Conservation (phyloP, 2,329 filamentous ascomycete species). For the Trichoderma oligosporum region DNA sequence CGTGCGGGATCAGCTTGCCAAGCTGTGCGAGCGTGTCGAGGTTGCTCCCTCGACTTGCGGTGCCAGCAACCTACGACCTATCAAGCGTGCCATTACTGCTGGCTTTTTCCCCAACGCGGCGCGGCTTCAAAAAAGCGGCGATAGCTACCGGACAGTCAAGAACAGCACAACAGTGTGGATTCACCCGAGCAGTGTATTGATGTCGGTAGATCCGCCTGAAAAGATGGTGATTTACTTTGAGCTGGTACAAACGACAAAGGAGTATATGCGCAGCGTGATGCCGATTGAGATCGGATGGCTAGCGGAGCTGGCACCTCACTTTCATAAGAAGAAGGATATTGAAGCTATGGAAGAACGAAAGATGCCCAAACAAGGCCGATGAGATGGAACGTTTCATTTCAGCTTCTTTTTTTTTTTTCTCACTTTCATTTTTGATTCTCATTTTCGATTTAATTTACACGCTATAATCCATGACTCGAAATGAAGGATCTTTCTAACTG, state of each 20-base stretch:
- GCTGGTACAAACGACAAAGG: conserved; percentile 76
- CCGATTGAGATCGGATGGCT: conserved; percentile 83
- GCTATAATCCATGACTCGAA: neutral
- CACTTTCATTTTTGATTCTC: neutral
- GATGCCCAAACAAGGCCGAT: conserved; percentile 38
- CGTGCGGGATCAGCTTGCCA: conserved; percentile 85
- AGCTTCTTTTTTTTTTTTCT: too few species aligned
- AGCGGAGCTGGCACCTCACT: conserved; percentile 86
- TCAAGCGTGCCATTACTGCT: conserved; percentile 82
- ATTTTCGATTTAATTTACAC: neutral
- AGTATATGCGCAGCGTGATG: conserved; percentile 87
- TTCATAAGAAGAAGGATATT: conserved; percentile 86
- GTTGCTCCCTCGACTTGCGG: conserved; percentile 69
- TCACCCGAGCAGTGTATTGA: conserved; percentile 82
- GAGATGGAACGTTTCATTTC: conserved; percentile 9
- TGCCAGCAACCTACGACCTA: conserved; percentile 64
- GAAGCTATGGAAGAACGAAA: conserved; percentile 77
- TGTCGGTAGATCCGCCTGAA: conserved; percentile 68
- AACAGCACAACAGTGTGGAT: conserved; percentile 83
- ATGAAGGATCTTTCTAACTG: neutral
- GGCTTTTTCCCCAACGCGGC: conserved; percentile 96
- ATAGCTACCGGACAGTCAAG: conserved; percentile 88
- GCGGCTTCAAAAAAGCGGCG: conserved; percentile 74
- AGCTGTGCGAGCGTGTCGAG: conserved; percentile 90
- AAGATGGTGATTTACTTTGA: conserved; percentile 88